Conservation (phyloP, 116 monocot species). For the Cymodocea nodosa region DNA sequence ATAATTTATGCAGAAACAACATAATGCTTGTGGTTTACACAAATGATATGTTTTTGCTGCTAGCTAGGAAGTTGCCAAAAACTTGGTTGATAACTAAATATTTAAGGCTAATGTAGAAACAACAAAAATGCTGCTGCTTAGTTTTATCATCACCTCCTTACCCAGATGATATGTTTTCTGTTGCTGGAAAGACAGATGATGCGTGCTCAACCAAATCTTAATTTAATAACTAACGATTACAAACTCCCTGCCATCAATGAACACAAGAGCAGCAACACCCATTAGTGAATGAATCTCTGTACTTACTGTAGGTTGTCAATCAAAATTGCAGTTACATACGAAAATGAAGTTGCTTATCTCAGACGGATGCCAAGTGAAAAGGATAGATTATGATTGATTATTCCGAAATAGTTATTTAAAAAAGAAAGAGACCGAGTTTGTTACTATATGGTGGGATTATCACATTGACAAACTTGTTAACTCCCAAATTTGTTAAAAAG, state of each 20-base stretch:
- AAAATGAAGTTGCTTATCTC: too few species aligned
- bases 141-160: conserved; percentile 13
- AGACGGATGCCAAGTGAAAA: too few species aligned
- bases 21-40: not conserved
- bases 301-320: conserved; percentile 74
- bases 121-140: not conserved
- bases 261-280: conserved; percentile 81
- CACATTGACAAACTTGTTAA: too few species aligned
- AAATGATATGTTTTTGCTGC: not conserved
- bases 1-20: too few species aligned
- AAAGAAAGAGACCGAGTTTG: too few species aligned
- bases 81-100: too few species aligned
- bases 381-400: too few species aligned
- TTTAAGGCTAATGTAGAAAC: not conserved
- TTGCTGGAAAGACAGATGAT: conserved; percentile 72
- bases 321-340: too few species aligned
- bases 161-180: conserved; percentile 92
- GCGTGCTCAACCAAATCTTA: conserved; percentile 63
- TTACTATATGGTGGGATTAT: too few species aligned
- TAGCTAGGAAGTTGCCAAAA: too few species aligned
- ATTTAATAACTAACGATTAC: conserved; percentile 34
- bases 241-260: conserved; percentile 91
- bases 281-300: conserved; percentile 85
- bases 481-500: too few species aligned
- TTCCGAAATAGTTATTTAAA: too few species aligned